These are phyloP conservation scores for Hypoxylon sp. DNA, from an alignment of 2,329 filamentous ascomycete genomes.

Conservation along the genomic window DNA sequence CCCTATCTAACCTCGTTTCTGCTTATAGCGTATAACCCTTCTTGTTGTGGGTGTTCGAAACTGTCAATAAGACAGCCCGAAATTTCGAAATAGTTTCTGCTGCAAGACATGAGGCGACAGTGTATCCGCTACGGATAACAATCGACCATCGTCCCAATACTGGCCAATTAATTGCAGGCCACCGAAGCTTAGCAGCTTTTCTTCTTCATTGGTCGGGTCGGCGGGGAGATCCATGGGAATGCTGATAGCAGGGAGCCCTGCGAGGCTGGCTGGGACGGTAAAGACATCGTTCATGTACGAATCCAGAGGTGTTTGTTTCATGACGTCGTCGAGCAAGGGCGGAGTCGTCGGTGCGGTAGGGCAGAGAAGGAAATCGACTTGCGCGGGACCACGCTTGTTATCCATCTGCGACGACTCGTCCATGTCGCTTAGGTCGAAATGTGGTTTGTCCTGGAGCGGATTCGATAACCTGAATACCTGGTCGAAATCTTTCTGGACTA, in stretches of 20 bases:
- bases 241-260: constrained; percentile 87
- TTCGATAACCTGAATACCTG: constrained; percentile 74
- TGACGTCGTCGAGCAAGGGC: constrained; percentile 68
- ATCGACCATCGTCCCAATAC: constrained; percentile 74
- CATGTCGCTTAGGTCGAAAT: constrained; percentile 69
- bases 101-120: constrained; percentile 38
- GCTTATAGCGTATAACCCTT: neutral
- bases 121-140: constrained; percentile 65
- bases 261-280: constrained; percentile 92
- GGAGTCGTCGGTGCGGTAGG: constrained; percentile 85
- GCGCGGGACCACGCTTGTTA: constrained; percentile 64
- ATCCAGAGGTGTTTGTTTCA: constrained; percentile 67
- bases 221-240: constrained; percentile 67
- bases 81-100: constrained; percentile 8
- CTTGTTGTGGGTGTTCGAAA: neutral
- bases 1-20: constrained; percentile 3
- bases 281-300: constrained; percentile 94
- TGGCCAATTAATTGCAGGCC: constrained; percentile 84
- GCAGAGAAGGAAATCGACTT: constrained; percentile 86
- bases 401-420: constrained; percentile 59
- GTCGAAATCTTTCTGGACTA: constrained; percentile 89
- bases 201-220: constrained; percentile 41
- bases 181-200: constrained; percentile 51
- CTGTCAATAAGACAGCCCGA: neutral
- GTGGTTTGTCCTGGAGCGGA: constrained; percentile 64